Evolutionary conservation across 2,329 filamentous ascomycete species (phyloP), one percentile per base, ranked within the genome.

Genomic region (Colletotrichum sp.): DNA sequence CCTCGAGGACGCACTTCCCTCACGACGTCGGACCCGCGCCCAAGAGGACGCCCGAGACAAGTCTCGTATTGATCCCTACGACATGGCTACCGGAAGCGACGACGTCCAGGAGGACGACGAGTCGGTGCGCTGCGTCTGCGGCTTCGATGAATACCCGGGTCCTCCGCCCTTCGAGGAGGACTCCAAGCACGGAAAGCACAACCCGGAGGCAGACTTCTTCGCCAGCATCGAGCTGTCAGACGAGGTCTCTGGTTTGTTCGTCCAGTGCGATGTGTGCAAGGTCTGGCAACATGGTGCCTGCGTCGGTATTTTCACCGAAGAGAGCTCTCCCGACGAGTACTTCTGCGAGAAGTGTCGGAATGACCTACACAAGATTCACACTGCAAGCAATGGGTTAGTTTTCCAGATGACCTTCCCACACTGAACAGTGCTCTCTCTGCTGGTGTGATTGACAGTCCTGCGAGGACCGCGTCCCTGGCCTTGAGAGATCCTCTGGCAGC

Each of bases 261-360:
- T 99, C 79, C 96, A 98, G 87, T 99, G 97, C 90, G 97, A 98
- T 86, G 90, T 95, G 78, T 99, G 97, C 89, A 97, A 98, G 83
- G 97, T 98, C 77, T 99, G 96, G 97, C 97, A 99, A 84, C 97
- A 99, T 83, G 97, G 97, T 81, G 96, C 96, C 76, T 99, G 97
- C 82, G 96, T 99, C 75, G 96, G 97, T 76, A 98, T 99, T 81
- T 96, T 98, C 87, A 97, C 97, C 79, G 96, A 98, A 85, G 94
- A 95, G 79, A 93, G 94, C 83, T 96, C 95, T 78, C 97, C 97
- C 12, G 96, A 98, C 70, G 96, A 98, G 84, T 99, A 99, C 87
- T 99, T 97, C 83, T 99, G 97, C 86, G 97, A 99, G 86, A 91
- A 95, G 84, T 99, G 97, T 86, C 93, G 94, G 78, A 96, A 96